A percentile compares a stretch with the other conserved stretches of the same genome.
phyloP scores from a whole-genome alignment of 75 land plant genomes.

The Azolla pinnata region DNA sequence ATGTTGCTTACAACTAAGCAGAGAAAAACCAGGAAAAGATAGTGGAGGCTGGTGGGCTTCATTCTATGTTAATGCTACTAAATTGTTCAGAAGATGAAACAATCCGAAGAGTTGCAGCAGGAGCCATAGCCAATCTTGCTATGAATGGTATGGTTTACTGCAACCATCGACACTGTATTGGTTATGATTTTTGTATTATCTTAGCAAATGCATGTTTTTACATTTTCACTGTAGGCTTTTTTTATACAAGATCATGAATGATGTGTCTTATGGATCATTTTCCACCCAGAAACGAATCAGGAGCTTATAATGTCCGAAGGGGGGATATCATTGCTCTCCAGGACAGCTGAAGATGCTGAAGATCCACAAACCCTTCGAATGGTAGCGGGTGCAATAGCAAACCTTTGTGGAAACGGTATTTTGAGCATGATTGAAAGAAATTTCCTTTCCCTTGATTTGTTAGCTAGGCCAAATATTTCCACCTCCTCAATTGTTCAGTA shows the following conservation, averaged over 20 bases:
- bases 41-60: constrained; percentile 76
- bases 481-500: too few relatives aligned
- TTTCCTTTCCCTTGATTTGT: not conserved
- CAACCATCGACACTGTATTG: too few relatives aligned
- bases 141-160: constrained; percentile 78
- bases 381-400: constrained; percentile 92
- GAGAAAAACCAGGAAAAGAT: constrained; percentile 75
- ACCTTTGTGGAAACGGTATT: constrained; percentile 87
- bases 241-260: too few relatives aligned
- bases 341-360: constrained; percentile 67
- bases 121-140: constrained; percentile 85
- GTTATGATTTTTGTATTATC: too few relatives aligned
- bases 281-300: constrained; percentile 60
- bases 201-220: too few relatives aligned
- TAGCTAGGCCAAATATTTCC: not conserved
- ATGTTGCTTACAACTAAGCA: constrained; percentile 21
- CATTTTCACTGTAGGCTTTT: too few relatives aligned
- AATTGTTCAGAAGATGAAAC: constrained; percentile 65
- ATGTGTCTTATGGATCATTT: too few relatives aligned
- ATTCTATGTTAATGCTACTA: constrained; percentile 55
- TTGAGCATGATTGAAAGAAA: not conserved
- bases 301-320: constrained; percentile 81
- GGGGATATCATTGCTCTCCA: constrained; percentile 54
- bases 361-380: constrained; percentile 87
- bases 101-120: constrained; percentile 70